Evolutionary conservation across 2,329 filamentous ascomycete genomes (phyloP).

Genomic region (Aspergillus sergii): DNA sequence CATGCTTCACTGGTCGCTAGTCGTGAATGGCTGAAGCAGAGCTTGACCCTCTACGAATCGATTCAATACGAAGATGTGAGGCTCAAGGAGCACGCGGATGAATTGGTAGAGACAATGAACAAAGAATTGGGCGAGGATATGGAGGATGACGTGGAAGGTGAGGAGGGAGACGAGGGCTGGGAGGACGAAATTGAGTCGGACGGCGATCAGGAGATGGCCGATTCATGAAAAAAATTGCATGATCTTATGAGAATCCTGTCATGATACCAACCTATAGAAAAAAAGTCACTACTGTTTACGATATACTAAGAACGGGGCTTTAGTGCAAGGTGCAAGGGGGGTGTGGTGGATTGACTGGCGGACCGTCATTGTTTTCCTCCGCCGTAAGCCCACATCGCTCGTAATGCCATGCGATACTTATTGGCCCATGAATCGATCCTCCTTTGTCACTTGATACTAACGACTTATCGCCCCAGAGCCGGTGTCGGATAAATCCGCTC

Average conservation of each 20-base stretch:
- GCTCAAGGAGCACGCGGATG: constrained; percentile 47
- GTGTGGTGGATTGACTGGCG: not conserved
- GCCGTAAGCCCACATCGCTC: not conserved
- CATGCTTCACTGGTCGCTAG: constrained; percentile 71
- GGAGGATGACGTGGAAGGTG: constrained; percentile 58
- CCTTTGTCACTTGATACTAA: constrained; percentile 8
- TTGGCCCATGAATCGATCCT: not conserved
- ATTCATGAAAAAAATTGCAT: constrained; percentile 42
- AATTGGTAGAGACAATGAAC: constrained; percentile 57
- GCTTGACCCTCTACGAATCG: constrained; percentile 74
- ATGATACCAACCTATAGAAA: constrained; percentile 36
- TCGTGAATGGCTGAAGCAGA: constrained; percentile 79
- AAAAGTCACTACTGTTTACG: not conserved
- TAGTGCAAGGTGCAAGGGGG: not conserved
- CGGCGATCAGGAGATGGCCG: constrained; percentile 58
- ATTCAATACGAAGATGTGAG: constrained; percentile 71
- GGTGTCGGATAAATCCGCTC: constrained; percentile 35
- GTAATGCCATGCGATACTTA: not conserved
- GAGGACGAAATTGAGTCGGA: constrained; percentile 57
- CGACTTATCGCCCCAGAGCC: constrained; percentile 11
- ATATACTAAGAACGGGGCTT: not conserved
- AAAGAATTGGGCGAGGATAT: constrained; percentile 65
- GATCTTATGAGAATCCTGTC: constrained; percentile 28
- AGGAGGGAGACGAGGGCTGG: constrained; percentile 54
- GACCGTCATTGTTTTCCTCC: not conserved